Evolutionary conservation across 2,329 filamentous ascomycete species (phyloP), one percentile per base, ranked within the genome.

Genomic region (Neonectria ditissima): DNA sequence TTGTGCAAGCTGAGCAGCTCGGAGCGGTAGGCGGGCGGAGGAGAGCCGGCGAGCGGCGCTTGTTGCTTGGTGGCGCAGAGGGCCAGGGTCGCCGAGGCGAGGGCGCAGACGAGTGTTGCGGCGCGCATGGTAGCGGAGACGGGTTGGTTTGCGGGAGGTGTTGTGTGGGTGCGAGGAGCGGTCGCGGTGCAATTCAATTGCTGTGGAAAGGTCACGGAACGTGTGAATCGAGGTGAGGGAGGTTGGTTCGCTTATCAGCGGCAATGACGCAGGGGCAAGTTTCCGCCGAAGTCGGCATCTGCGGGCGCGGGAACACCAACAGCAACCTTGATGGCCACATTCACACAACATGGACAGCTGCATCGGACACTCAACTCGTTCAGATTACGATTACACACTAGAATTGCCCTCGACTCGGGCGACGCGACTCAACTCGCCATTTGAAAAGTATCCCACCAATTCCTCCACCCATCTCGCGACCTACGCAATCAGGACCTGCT

Each of bases 1-100:
- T 89, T 87, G 80, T 97, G 94, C 13, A 97, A 85, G 18, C 85
- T 84, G 45, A 97, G 84, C 1, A 97, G 85, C 41, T 80, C 76
- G 3, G 79, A 69, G 39, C 86, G 83, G 67, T 80, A 80, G 22
- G 75, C 67, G 5, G 78, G 77, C 32, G 74, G 13, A n/a, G 51
- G 22, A 10, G 22, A 32, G 37, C 55, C 57, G 20, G 24, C 22
- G 18, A 59, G 57, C 26, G 54, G 60, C 13, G 47, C 50, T 18
- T 66, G 63, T 24, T 57, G 43, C 22, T 55, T n/a, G 26, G 51
- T n/a, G 26, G 51, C 30, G 44, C 44, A 55, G 9, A 59, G 54
- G 13, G 54, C 53, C 24, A 66, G 64, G 14, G 53, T 47, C 37
- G 57, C 61, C 32, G 61, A 64, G 37, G 57, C 64, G 52, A 66